Percentiles rank a stretch among this genome's conserved stretches.
Conservation (phyloP, 2,329 filamentous ascomycete species). For the Byssothecium circinans region DNA sequence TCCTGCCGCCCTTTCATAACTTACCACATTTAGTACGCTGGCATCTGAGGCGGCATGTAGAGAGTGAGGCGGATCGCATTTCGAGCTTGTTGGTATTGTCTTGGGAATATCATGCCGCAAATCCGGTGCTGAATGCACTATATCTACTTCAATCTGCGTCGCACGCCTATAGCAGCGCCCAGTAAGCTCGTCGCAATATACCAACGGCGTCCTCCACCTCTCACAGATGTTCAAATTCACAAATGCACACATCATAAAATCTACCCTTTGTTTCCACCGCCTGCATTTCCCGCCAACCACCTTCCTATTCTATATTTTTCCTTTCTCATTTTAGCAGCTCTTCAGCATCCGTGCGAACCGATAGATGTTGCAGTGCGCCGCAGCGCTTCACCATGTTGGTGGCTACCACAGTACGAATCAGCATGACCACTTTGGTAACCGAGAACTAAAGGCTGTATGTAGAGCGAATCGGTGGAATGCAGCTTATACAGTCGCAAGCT, state of each 20-base stretch:
- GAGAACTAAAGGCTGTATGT: not conserved
- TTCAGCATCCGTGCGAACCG: not conserved
- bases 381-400: constrained; percentile 1
- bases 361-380: not conserved
- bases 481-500: too few relatives aligned
- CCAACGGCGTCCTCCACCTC: not conserved
- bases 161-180: not conserved
- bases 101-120: not conserved
- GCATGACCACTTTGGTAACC: not conserved
- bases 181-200: not conserved
- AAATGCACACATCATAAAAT: not conserved
- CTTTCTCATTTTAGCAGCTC: not conserved
- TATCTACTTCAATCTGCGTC: not conserved
- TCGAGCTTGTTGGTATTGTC: not conserved
- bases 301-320: not conserved
- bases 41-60: too few relatives aligned
- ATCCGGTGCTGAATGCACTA: not conserved
- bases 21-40: not conserved
- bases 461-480: not conserved
- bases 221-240: not conserved
- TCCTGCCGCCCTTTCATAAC: not conserved
- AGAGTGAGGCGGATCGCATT: not conserved
- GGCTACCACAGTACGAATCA: not conserved
- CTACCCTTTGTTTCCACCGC: not conserved
- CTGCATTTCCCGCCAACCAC: not conserved